Evolutionary conservation across 2,329 filamentous ascomycete species (phyloP).

Genomic region (Penicillium sp.): DNA sequence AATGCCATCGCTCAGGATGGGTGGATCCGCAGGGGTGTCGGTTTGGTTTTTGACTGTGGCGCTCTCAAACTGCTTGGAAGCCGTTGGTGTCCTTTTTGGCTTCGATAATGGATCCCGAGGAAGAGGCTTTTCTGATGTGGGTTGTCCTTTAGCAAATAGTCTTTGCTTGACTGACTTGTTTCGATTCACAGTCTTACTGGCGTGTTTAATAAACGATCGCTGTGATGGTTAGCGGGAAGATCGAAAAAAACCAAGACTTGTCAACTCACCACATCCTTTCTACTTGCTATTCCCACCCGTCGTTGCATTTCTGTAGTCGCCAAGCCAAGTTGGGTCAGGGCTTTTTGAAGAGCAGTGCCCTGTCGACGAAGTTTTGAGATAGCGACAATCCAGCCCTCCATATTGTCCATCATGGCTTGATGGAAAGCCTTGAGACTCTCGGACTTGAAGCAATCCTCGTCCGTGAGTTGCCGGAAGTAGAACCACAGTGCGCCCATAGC

Average conservation of each 20-base stretch:
- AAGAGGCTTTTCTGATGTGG: conserved; percentile 30
- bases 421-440: conserved; percentile 69
- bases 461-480: conserved; percentile 68
- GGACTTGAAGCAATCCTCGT: conserved; percentile 57
- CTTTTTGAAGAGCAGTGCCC: conserved; percentile 65
- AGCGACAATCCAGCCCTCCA: conserved; percentile 82
- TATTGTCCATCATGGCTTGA: conserved; percentile 86
- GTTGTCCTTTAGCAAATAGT: conserved; percentile 22
- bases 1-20: conserved; percentile 10
- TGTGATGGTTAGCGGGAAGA: conserved; percentile 12
- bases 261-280: conserved; percentile 64
- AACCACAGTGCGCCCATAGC: conserved; percentile 72
- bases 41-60: conserved; percentile 16
- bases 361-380: conserved; percentile 73
- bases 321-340: conserved; percentile 68
- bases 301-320: conserved; percentile 84
- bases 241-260: background rate
- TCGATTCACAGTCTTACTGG: conserved; percentile 10
- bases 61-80: conserved; percentile 8
- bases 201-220: conserved; percentile 21
- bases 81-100: conserved; percentile 11
- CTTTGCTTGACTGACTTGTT: conserved; percentile 24
- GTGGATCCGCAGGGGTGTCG: conserved; percentile 14
- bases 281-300: conserved; percentile 77
- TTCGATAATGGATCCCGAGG: conserved; percentile 27